Evolutionary conservation across 2,329 filamentous ascomycete genomes (phyloP).

Genomic region (Fusarium sp.): DNA sequence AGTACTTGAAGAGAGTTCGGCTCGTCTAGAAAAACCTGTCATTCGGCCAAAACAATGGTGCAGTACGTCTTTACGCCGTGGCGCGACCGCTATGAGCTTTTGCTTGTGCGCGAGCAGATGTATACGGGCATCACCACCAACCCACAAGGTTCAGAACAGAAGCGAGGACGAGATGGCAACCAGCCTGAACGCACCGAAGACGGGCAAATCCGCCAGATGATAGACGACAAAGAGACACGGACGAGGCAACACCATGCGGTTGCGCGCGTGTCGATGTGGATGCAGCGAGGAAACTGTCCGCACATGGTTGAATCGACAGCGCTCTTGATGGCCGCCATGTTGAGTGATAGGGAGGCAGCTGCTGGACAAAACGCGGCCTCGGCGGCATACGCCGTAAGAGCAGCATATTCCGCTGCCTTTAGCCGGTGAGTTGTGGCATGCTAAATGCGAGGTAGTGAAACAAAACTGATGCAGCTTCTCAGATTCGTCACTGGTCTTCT

Average conservation of each 20-base stretch:
- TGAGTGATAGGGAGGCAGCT: constrained; percentile 66
- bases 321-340: constrained; percentile 74
- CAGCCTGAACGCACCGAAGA: neutral
- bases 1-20: neutral
- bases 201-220: neutral
- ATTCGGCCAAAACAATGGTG: constrained; percentile 61
- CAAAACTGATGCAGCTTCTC: constrained; percentile 13
- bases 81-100: constrained; percentile 73
- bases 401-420: constrained; percentile 80
- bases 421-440: constrained; percentile 66
- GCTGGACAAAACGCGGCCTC: constrained; percentile 51
- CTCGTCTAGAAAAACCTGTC: neutral
- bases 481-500: constrained; percentile 85
- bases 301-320: constrained; percentile 84
- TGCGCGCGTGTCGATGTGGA: constrained; percentile 72
- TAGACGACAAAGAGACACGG: constrained; percentile 32
- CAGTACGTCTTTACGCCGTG: constrained; percentile 80
- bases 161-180: neutral
- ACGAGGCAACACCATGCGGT: constrained; percentile 60
- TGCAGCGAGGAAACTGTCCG: constrained; percentile 78
- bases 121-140: constrained; percentile 55
- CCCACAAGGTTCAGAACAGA: constrained; percentile 6
- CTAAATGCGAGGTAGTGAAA: neutral
- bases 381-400: constrained; percentile 69
- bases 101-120: constrained; percentile 72